Base-by-base conservation (phyloP, 805 yeast species). In the Scheffersomyces ergatensis region DNA sequence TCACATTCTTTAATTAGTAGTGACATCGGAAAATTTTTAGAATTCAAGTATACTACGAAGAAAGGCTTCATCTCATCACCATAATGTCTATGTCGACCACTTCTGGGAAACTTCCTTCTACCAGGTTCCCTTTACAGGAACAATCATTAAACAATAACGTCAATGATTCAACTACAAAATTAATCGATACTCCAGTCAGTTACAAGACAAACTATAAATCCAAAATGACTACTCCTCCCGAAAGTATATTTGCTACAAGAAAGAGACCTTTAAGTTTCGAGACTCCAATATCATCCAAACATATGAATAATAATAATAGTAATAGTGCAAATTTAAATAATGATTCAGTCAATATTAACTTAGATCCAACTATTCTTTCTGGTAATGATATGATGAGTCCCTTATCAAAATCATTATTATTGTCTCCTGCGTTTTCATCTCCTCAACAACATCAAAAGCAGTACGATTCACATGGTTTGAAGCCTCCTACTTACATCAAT, bases 361-460 rank as follows among this genome's bases (percentile, higher is more conserved):
- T 49, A 39, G 37, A 42, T 34, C 37, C 58, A 18, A 43, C 60
- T 13, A 29, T 29, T 18, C 32, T 29, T 29, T 29, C 32, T 5
- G 17, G 18, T 6, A 14, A 29, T 29, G 8, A 12, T 11, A 25
- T 6, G n/a, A 7, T 25, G n/a, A 25, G 29, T 25, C 29, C 29
- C 8, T 25, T 25, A 13, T 29, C 32, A 29, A 34, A 35, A 36
- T 29, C 46, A 13, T 35, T 39, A 11, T 39, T 38, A 24, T 33
- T 69, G 34, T 65, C 72, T 11, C 75, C 75, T 1, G 72, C 72
- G 2, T 60, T 60, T 45, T 76, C 80, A 7, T 75, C 80, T 12
- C 83, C 82, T 5, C 76, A 70, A 35, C 60, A 51, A 34, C 53
- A 20, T n/a, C 38, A 39, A 46, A 26, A 20, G 20, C 21, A 17